phyloP scores from a whole-genome alignment of 768 basidiomycete species.

The Pulveroboletus sp. region DNA sequence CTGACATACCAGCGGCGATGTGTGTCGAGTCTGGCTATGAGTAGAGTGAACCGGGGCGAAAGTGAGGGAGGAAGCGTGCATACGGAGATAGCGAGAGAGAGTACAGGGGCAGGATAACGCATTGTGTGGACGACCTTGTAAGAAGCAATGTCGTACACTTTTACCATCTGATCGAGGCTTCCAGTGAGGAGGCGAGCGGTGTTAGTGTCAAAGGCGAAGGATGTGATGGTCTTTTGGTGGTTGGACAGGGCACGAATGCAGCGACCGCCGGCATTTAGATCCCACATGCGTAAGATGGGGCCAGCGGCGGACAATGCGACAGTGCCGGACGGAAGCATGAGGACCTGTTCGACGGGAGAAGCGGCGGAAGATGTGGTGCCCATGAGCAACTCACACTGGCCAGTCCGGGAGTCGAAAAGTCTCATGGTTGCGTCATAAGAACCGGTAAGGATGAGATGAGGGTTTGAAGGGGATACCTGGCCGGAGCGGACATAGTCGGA shows the following conservation, averaged over 20 bases:
- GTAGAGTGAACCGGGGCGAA: constrained; percentile 4
- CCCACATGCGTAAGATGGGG: constrained; percentile 92
- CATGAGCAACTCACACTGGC: constrained; percentile 82
- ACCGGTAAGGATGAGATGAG: constrained; percentile 82
- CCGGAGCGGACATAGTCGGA: constrained; percentile 96
- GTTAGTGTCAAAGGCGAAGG: constrained; percentile 73
- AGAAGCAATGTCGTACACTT: constrained; percentile 91
- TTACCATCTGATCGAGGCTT: constrained; percentile 94
- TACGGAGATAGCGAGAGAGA: constrained; percentile 89
- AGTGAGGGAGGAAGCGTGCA: constrained; percentile 1
- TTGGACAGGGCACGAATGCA: constrained; percentile 91
- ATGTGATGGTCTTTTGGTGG: constrained; percentile 96
- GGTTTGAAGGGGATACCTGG: constrained; percentile 76
- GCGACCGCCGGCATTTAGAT: constrained; percentile 84
- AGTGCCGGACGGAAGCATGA: constrained; percentile 89
- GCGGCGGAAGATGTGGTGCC: constrained; percentile 32
- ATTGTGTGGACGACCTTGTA: constrained; percentile 98
- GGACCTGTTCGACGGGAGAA: constrained; percentile 83
- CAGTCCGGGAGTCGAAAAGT: constrained; percentile 82
- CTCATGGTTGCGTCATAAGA: constrained; percentile 92
- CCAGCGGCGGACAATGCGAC: constrained; percentile 83
- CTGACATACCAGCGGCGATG: constrained; percentile 95
- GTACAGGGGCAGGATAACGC: constrained; percentile 91
- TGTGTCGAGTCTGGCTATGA: constrained; percentile 91
- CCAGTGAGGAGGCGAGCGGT: constrained; percentile 83